Evolutionary conservation across 305 asterid genomes (phyloP).

Genomic region (Coffea humblotiana): DNA sequence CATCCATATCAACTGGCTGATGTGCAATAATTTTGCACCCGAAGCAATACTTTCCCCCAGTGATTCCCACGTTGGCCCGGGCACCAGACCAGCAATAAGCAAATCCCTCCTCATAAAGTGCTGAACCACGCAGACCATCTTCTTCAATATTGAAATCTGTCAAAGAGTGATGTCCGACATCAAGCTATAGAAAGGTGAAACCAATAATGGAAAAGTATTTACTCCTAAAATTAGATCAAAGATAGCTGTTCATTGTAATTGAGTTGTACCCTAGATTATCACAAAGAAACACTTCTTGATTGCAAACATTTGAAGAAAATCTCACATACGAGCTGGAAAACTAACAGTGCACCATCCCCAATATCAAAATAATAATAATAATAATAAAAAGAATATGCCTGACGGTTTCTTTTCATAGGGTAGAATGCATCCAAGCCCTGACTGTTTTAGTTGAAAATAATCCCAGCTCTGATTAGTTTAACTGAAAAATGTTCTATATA

Average conservation of each 20-base stretch:
- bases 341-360: background rate
- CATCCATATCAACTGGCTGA: constrained; percentile 55
- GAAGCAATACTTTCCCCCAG: constrained; percentile 58
- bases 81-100: constrained; percentile 81
- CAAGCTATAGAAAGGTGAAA: constrained; percentile 2
- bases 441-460: background rate
- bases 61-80: constrained; percentile 58
- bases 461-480: background rate
- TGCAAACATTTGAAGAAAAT: background rate
- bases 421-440: background rate
- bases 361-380: no score
- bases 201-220: background rate
- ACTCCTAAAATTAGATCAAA: background rate
- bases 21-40: constrained; percentile 53
- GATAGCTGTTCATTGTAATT: background rate
- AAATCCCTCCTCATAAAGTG: constrained; percentile 52
- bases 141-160: constrained; percentile 54
- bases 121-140: constrained; percentile 55
- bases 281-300: background rate
- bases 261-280: background rate
- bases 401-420: background rate
- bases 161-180: constrained; percentile 16
- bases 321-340: background rate
- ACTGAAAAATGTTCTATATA: background rate
- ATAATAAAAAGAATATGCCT: background rate